Evolutionary conservation across 2,329 filamentous ascomycete species (phyloP), one percentile per base, ranked within the genome.

Genomic region (Mycosphaerella sp.): DNA sequence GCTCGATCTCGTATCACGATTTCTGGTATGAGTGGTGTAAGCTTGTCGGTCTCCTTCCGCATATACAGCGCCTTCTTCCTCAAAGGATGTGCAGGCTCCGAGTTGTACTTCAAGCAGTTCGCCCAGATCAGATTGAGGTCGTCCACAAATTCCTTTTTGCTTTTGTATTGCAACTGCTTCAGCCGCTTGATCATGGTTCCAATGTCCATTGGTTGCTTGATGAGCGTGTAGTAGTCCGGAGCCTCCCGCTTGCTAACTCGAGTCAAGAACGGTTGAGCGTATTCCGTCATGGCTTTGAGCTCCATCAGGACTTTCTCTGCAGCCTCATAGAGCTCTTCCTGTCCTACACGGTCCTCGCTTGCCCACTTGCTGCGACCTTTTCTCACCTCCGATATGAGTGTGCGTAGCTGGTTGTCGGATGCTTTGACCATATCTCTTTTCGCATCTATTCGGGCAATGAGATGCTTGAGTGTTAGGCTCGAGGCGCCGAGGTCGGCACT

Each of bases 301-400:
- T 97, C 92, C 67, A 91, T 95, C 66, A 98, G 78, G 49, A 98
- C 93, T 74, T 97, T 97, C 70, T 98, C 93, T 11, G 93, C 79
- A 9, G 93, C 89, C 74, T 98, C 93, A 69, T 98, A 98, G 5
- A 98, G 79, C 72, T 98, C 93, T 72, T 98, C 93, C 72, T 98
- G 93, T 56, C 93, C 92, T 58, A 98, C 86, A 63, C 95, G 93
- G 64, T 98, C 93, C 71, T 97, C 93, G 69, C 87, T 97, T 3
- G 93, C 92, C 93, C 93, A 98, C 74, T 98, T 98, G 72, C 92
- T 97, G 65, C 93, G 81, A 64, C 97, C 97, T 72, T 97, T 98
- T 60, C 93, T 83, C 14, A 98, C 93, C 72, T 98, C 93, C 65
- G 93, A 96, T 81, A 98, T 95, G 55, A 98, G 76, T 47, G 86